Evolutionary conservation across 208 protist species (phyloP).

Genomic region (Tritrichomonas musculus): DNA sequence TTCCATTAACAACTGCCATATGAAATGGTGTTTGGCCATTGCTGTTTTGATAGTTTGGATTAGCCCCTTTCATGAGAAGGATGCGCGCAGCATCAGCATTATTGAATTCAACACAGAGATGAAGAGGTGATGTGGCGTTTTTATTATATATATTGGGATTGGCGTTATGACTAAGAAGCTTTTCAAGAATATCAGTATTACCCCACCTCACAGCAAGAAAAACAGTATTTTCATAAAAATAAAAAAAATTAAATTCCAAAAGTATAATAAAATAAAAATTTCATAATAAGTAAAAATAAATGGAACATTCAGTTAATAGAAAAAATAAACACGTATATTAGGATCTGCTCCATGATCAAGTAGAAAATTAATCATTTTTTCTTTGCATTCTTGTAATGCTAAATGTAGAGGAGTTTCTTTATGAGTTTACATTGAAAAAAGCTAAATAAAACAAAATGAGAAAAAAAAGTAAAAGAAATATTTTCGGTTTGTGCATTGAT

Average conservation of each 20-base stretch:
- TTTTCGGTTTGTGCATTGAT: not conserved
- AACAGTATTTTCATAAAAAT: not conserved
- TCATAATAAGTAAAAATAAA: not conserved
- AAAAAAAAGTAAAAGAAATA: not conserved
- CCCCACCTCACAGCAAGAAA: not conserved
- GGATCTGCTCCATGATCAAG: slow-evolving; percentile 2
- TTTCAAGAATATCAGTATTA: not conserved
- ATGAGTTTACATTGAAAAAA: no score
- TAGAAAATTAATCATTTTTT: not conserved
- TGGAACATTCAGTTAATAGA: no score
- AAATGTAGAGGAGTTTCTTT: slow-evolving; percentile 10
- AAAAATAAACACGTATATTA: not conserved
- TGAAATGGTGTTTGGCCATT: not conserved
- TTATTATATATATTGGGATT: slow-evolving; percentile 27
- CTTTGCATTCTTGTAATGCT: not conserved
- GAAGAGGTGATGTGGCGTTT: not conserved
- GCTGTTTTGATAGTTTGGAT: slow-evolving; percentile 3
- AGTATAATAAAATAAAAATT: not conserved
- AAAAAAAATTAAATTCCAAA: not conserved
- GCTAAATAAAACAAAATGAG: no score
- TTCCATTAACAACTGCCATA: not conserved
- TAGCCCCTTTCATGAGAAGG: not conserved
- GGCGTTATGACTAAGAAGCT: not conserved
- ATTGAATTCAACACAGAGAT: not conserved
- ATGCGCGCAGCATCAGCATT: not conserved